Conservation (phyloP, 1,284 basidiomycete species). For the Thecaphora frezii region DNA sequence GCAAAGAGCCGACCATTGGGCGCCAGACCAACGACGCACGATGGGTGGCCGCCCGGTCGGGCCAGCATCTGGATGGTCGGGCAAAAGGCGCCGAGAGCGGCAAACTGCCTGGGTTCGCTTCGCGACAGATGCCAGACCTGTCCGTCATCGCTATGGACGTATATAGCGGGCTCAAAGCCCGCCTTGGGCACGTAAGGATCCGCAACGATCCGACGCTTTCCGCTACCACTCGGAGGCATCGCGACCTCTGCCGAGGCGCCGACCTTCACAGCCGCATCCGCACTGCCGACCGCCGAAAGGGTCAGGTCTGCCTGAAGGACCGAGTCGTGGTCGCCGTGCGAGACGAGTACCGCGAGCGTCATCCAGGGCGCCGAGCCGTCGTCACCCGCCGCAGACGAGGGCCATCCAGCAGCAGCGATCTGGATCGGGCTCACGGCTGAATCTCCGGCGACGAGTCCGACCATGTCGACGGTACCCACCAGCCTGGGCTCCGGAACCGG, state of each 20-base stretch:
- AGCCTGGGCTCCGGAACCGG: constrained; percentile 20
- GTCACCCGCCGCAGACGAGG: constrained; percentile 2
- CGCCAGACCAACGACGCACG: constrained; percentile 67
- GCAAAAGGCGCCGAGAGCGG: constrained; percentile 29
- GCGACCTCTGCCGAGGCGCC: neutral
- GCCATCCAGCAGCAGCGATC: constrained; percentile 29
- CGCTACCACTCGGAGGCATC: neutral
- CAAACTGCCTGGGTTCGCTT: constrained; percentile 4
- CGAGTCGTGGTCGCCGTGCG: neutral
- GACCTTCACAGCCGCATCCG: too few relatives aligned
- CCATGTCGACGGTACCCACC: constrained; percentile 6
- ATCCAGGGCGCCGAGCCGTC: constrained; percentile 10
- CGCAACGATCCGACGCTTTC: constrained; percentile 15
- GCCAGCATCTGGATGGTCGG: constrained; percentile 18
- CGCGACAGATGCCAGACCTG: constrained; percentile 6
- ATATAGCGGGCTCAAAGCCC: constrained; percentile 10
- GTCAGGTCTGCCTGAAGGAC: neutral
- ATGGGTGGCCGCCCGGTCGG: constrained; percentile 3
- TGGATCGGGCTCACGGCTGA: constrained; percentile 3
- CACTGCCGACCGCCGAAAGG: neutral
- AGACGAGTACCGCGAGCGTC: constrained; percentile 27
- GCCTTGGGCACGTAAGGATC: constrained; percentile 23
- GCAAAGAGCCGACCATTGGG: constrained; percentile 69
- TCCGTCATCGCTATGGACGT: constrained; percentile 26
- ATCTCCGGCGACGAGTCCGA: too few relatives aligned